Evolutionary conservation across 768 basidiomycete genomes (phyloP).

Genomic region (Kwoniella heveanensis): DNA sequence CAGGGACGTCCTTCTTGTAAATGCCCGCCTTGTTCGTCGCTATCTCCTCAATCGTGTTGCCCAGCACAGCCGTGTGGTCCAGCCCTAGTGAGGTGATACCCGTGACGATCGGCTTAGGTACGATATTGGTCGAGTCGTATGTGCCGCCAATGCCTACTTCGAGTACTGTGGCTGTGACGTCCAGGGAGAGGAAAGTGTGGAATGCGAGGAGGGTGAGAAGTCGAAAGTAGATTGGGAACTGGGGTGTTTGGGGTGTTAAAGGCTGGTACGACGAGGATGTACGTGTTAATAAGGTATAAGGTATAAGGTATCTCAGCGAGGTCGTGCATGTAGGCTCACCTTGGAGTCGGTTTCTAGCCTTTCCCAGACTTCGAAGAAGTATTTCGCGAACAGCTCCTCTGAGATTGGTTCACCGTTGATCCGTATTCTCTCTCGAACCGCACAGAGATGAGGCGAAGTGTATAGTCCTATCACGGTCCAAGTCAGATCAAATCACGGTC

Average conservation of each 20-base stretch:
- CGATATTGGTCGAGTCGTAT: conserved; percentile 94
- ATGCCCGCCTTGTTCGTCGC: conserved; percentile 96
- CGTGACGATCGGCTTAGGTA: conserved; percentile 84
- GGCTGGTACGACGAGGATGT: too few relatives aligned
- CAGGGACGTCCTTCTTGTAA: conserved; percentile 86
- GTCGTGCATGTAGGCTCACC: too few relatives aligned
- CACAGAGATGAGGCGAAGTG: conserved; percentile 94
- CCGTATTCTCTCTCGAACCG: conserved; percentile 91
- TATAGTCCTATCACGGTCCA: conserved; percentile 95
- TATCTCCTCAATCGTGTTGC: conserved; percentile 84
- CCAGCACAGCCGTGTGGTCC: conserved; percentile 85
- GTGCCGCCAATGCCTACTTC: conserved; percentile 96
- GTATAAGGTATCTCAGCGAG: too few relatives aligned
- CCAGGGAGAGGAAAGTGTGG: conserved; percentile 73
- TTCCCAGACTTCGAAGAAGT: conserved; percentile 97
- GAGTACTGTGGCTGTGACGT: conserved; percentile 84
- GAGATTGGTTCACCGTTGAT: conserved; percentile 87
- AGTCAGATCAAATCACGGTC: too few relatives aligned
- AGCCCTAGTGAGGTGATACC: conserved; percentile 88
- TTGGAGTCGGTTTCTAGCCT: conserved; percentile 66
- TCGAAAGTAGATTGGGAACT: conserved; percentile 90
- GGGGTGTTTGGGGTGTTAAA: conserved; percentile 59
- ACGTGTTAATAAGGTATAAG: too few relatives aligned
- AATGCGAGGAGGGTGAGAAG: conserved; percentile 89
- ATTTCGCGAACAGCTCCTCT: conserved; percentile 82